Evolutionary conservation across 139 green algal genomes (phyloP).

Genomic region (Picochlorum sp.): DNA sequence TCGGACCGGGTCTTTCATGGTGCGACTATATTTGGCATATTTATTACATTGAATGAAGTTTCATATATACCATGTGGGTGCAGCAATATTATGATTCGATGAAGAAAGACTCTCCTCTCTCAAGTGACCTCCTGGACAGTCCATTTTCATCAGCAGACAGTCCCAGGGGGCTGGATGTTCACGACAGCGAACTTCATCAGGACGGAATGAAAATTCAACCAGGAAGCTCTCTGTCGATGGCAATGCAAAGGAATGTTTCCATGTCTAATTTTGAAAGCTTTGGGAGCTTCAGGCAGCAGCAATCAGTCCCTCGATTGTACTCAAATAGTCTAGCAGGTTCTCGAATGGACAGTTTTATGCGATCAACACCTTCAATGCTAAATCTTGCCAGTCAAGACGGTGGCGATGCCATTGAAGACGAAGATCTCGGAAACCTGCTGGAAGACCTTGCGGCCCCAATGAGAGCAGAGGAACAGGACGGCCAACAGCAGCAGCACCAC

Average conservation of each 20-base stretch:
- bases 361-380: neutral
- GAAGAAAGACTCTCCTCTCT: too few relatives aligned
- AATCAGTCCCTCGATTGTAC: too few relatives aligned
- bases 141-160: too few relatives aligned
- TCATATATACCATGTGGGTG: too few relatives aligned
- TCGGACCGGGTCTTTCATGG: neutral
- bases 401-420: neutral
- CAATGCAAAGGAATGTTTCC: neutral
- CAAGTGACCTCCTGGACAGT: too few relatives aligned
- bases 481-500: neutral
- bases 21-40: neutral
- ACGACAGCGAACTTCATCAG: too few relatives aligned
- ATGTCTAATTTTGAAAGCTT: neutral
- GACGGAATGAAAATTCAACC: neutral
- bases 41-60: neutral
- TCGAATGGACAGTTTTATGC: neutral
- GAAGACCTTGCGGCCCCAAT: conserved; percentile 34
- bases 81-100: too few relatives aligned
- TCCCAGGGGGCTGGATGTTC: too few relatives aligned
- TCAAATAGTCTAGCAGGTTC: neutral
- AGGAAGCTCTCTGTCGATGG: neutral
- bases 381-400: neutral
- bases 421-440: conserved; percentile 22
- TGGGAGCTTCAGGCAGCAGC: too few relatives aligned
- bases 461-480: conserved; percentile 1